phyloP scores from a whole-genome alignment of 2,329 filamentous ascomycete genomes.

The Elsinoe necatrix region DNA sequence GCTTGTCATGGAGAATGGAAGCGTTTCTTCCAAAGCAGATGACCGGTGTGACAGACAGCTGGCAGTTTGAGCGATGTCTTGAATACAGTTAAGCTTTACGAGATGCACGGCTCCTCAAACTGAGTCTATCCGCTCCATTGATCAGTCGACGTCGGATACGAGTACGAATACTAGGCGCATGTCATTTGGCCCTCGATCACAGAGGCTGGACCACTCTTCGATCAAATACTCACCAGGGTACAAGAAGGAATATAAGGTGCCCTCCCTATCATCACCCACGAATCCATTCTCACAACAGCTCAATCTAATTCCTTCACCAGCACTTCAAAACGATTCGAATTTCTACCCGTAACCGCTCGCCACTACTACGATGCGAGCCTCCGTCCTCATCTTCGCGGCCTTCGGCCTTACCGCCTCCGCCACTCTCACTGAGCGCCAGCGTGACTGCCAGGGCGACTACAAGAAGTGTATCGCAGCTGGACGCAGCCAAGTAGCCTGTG shows the following conservation, averaged over 20 bases:
- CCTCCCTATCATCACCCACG: not conserved
- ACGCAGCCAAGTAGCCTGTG: constrained; percentile 16
- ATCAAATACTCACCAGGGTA: not conserved
- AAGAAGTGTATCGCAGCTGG: constrained; percentile 18
- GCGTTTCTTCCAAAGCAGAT: too few relatives aligned
- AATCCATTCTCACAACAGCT: not conserved
- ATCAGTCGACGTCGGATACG: constrained; percentile 5
- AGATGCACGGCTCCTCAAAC: constrained; percentile 1
- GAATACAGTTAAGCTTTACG: constrained; percentile 11
- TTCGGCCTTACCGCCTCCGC: constrained; percentile 17
- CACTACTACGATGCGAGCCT: constrained; percentile 19
- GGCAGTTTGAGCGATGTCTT: not conserved
- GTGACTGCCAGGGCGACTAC: constrained; percentile 18
- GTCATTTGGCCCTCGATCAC: constrained; percentile 11
- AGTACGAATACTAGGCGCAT: not conserved
- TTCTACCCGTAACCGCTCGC: too few relatives aligned
- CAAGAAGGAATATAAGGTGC: not conserved
- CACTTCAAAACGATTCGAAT: not conserved
- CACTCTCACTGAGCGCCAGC: not conserved
- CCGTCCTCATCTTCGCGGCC: constrained; percentile 18
- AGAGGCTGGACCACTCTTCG: not conserved
- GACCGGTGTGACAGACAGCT: too few relatives aligned
- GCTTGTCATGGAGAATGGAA: too few relatives aligned
- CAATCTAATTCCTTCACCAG: not conserved
- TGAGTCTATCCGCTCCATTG: not conserved